These are phyloP conservation scores for Pseudozyma thailandica DNA, from an alignment of 1,284 basidiomycete genomes.

Conservation along the genomic window DNA sequence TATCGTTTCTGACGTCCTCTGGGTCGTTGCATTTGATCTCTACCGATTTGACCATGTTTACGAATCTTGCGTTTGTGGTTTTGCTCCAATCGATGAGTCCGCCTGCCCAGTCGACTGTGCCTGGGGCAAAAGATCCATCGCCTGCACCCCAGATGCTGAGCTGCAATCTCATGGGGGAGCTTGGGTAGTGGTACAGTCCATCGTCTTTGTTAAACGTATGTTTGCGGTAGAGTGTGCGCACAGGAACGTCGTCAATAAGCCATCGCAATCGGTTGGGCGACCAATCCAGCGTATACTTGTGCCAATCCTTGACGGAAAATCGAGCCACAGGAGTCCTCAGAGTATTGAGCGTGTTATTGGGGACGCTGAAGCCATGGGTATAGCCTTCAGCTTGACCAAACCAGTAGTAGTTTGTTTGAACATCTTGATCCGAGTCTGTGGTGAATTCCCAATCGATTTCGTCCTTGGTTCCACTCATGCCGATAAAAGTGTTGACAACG, in stretches of 20 bases:
- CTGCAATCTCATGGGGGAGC: slow-evolving; percentile 48
- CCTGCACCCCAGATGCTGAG: slow-evolving; percentile 55
- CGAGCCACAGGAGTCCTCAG: slow-evolving; percentile 2
- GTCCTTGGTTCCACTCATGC: slow-evolving; percentile 41
- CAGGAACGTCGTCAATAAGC: slow-evolving; percentile 46
- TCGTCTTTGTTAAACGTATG: slow-evolving; percentile 25
- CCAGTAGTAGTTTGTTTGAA: slow-evolving; percentile 50
- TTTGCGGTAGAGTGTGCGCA: slow-evolving; percentile 49
- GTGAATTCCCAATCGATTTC: slow-evolving; percentile 57
- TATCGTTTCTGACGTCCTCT: slow-evolving; percentile 19
- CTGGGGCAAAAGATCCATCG: slow-evolving; percentile 30
- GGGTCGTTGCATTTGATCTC: slow-evolving; percentile 42
- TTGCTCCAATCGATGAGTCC: slow-evolving; percentile 55
- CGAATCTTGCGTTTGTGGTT: slow-evolving; percentile 30
- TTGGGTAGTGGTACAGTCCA: slow-evolving; percentile 47
- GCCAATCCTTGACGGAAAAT: slow-evolving; percentile 32
- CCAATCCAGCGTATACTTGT: slow-evolving; percentile 55
- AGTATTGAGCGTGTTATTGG: slow-evolving; percentile 4
- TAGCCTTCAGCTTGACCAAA: slow-evolving; percentile 33
- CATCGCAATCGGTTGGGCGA: slow-evolving; percentile 46
- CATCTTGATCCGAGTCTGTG: slow-evolving; percentile 20
- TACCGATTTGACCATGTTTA: slow-evolving; percentile 38
- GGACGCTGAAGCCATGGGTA: slow-evolving; percentile 37
- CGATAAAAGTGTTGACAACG: slow-evolving; percentile 55
- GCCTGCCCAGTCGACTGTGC: slow-evolving; percentile 51